Evolutionary conservation across 1,139 yeast species (phyloP), one percentile per base, ranked within the genome.

Genomic region (Kurtzmaniella quercitrusa): DNA sequence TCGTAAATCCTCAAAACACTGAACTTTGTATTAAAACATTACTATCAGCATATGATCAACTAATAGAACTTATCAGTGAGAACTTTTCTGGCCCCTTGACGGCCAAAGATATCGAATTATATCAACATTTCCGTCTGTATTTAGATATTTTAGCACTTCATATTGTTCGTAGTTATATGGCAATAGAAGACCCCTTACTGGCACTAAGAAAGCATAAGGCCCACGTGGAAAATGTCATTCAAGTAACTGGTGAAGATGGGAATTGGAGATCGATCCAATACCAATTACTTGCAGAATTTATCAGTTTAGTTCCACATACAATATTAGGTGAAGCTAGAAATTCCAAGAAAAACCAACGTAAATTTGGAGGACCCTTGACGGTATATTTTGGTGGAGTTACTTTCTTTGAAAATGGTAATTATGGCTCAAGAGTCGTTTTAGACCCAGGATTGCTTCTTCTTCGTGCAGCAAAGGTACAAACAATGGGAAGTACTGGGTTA

Each of bases 191-290:
- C 50, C 75, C 85, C 1, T 69, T 81, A 36, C 53, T 69, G 34
- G 88, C 90, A 0, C 75, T 80, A 51, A 71, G 75, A 45, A 85
- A 82, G 57, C 89, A 86, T 55, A 72, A 73, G 38, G 67, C 78
- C 8, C 96, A 88, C 62, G 57, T 85, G 1, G 69, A 70, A 19
- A 76, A 76, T 45, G 65, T 70, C 0, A 41, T 55, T 5, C 54
- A 51, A 19, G 50, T 53, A 2, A 43, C 29, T 10, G 46, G 48
- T 3, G 44, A 41, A 19, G 54, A 54, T 16, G 46, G 44, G 31
- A 58, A 66, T 25, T 78, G 83, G 82, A 47, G 65, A 1, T 65
- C 77, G 0, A 51, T 62, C n/a, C 77, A 60, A 53, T 69, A 59
- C 47, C 68, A 76, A 40, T 77, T 85, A 81, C 61, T 85, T 7